Evolutionary conservation across 257 asterid genomes (phyloP), one percentile per base, ranked within the genome.

Genomic region (Apocynum venetum): DNA sequence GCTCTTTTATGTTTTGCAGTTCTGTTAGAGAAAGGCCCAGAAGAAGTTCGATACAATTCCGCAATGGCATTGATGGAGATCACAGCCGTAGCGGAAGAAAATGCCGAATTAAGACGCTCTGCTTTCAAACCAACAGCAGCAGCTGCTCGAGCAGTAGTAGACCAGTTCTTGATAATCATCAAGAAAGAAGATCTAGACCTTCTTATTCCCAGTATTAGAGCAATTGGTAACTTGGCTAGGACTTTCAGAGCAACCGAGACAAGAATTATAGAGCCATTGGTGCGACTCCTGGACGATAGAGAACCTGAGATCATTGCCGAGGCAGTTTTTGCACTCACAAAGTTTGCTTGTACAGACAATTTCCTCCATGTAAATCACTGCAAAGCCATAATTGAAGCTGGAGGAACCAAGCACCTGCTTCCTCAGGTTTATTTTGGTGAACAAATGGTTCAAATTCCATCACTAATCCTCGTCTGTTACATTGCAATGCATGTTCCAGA

Each of bases 21-120:
- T 0, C 72, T 81, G 17, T 53, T 92, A 8, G 97, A 90, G 61
- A 92, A 92, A 76, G 95, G 95, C 0, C 81, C 83, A 0, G 91
- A 87, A 0, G 97, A 92, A 19, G 88, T 92, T 8, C 81, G 79
- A 53, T 88, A 87, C 84, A 81, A 92, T 73, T 90, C 96, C 4
- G 90, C 91, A 55, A 82, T 92, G 94, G 96, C 96, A 14, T n/a
- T 92, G 5, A 92, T 88, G 97, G 97, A 91, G 56, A 92, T 92
- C 80, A 88, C 96, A 0, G 84, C 87, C 0, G 93, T 92, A 11
- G 96, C 96, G 0, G 95, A 90, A 40, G 87, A 86, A 60, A 85
- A 92, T 14, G 59, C 89, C 0, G 87, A 85, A 0, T 71, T 92
- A 53, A 79, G 97, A 55, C 89, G 89, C 0, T 83, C 91, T 1